Base-by-base conservation (phyloP, 176 grass and related monocot species). In the Melocanna baccifera region DNA sequence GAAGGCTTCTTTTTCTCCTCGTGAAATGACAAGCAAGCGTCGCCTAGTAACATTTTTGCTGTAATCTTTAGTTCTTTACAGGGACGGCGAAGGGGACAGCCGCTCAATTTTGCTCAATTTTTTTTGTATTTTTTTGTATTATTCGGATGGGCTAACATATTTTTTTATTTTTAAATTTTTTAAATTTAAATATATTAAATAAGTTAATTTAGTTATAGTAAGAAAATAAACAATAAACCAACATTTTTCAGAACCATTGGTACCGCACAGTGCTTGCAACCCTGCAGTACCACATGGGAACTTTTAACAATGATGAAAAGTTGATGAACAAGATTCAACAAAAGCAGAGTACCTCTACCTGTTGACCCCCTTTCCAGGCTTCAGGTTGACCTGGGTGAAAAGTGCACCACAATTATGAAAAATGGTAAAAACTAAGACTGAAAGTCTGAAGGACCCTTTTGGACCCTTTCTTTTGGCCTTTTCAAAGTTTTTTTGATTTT, bases 331-430 rank as follows among this genome's bases (percentile, higher is more conserved):
- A 2, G 47, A 37, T 50, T 73, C 75, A 79, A 48, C 53, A 75
- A 69, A 71, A 83, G 53, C 40, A 51, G 10, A 77, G 42, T 10
- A 22, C 16, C 19, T 23, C 25, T 61, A 50, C 63, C n/a, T n/a
- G n/a, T 13, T 83, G 73, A 80, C 62, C 53, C 39, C 23, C 20
- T 50, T 71, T 86, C 28, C 75, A 70, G 18, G 51, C 5, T 51
- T 18, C 6, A 18, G 48, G 14, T 66, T 66, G 23, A 42, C 68
- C 46, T 65, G 29, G 85, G 61, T 16, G 68, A 85, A 89, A 85
- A 47, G 41, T 65, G 4, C 22, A 7, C 72, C 55, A 16, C 0
- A 7, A 18, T 19, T 7, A 15, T 52, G 50, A 16, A 52, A 74
- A 80, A 84, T 37, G 32, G 41, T 19, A 10, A 10, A 11, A 45